Conservation (phyloP, 2,329 filamentous ascomycete genomes). For the Ascochyta pisi region DNA sequence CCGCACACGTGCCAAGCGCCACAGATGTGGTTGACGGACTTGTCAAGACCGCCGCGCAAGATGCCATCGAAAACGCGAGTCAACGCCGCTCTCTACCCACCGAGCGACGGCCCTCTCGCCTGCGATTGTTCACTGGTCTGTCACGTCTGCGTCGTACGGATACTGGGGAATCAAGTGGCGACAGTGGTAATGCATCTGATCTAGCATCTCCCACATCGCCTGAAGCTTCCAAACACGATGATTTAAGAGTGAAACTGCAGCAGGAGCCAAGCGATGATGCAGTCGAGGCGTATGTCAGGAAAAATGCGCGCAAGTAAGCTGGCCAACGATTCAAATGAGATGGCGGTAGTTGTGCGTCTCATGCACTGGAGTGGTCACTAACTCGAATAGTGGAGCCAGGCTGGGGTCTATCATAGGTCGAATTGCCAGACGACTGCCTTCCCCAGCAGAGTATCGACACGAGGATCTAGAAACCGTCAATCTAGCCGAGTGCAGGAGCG, state of each 20-base stretch:
- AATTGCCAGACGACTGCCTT: conserved; percentile 27
- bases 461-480: conserved; percentile 7
- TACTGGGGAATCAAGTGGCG: conserved; percentile 22
- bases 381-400: conserved; percentile 18
- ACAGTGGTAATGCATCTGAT: conserved; percentile 13
- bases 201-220: neutral
- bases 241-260: neutral
- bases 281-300: conserved; percentile 22
- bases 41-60: conserved; percentile 20
- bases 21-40: neutral
- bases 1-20: neutral
- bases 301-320: conserved; percentile 27
- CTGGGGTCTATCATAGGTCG: conserved; percentile 23
- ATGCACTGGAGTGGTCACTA: neutral
- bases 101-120: conserved; percentile 28
- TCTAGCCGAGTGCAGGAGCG: neutral
- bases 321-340: neutral
- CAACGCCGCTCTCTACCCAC: conserved; percentile 5
- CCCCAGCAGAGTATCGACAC: conserved; percentile 18
- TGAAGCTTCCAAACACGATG: conserved; percentile 2
- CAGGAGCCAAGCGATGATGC: conserved; percentile 16
- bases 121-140: conserved; percentile 30
- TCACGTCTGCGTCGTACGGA: conserved; percentile 30
- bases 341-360: neutral
- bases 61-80: conserved; percentile 8